Conservation (phyloP, 1,284 basidiomycete species). For the Volvariella volvacea region DNA sequence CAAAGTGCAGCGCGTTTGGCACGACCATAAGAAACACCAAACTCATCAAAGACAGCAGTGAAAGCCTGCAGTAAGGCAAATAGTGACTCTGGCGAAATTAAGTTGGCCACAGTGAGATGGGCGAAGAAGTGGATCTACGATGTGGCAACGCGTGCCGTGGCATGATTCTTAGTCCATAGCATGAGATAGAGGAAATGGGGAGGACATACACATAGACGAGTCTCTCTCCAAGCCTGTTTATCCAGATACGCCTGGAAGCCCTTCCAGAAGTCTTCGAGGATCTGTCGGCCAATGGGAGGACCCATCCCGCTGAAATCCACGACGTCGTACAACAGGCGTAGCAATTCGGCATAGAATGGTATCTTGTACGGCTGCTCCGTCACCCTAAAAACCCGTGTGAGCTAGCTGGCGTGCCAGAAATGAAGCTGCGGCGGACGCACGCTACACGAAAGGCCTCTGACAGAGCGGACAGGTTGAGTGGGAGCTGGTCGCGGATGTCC, state of each 20-base stretch:
- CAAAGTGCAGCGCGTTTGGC: slow-evolving; percentile 82
- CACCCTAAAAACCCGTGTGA: slow-evolving; percentile 30
- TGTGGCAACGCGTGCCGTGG: neutral
- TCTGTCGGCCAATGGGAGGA: slow-evolving; percentile 59
- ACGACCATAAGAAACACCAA: slow-evolving; percentile 81
- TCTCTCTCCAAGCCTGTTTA: slow-evolving; percentile 83
- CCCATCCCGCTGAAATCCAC: slow-evolving; percentile 29
- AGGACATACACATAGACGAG: slow-evolving; percentile 71
- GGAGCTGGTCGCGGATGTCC: slow-evolving; percentile 54
- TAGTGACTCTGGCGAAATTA: slow-evolving; percentile 74
- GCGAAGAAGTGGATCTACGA: slow-evolving; percentile 85
- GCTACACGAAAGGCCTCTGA: slow-evolving; percentile 74
- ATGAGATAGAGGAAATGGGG: slow-evolving; percentile 1
- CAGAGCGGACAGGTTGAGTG: slow-evolving; percentile 52
- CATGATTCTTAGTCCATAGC: neutral
- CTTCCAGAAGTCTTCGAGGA: slow-evolving; percentile 86
- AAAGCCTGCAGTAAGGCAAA: slow-evolving; percentile 76
- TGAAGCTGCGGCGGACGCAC: slow-evolving; percentile 30
- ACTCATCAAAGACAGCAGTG: slow-evolving; percentile 81
- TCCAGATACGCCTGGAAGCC: slow-evolving; percentile 83
- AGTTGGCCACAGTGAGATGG: slow-evolving; percentile 68
- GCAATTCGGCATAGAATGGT: slow-evolving; percentile 79
- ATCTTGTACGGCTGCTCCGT: slow-evolving; percentile 92
- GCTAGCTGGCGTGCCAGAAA: neutral
- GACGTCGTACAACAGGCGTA: slow-evolving; percentile 59